These are phyloP conservation scores for Paspalum vaginatum DNA, from an alignment of 176 grass and related monocot genomes.

Conservation along the genomic window DNA sequence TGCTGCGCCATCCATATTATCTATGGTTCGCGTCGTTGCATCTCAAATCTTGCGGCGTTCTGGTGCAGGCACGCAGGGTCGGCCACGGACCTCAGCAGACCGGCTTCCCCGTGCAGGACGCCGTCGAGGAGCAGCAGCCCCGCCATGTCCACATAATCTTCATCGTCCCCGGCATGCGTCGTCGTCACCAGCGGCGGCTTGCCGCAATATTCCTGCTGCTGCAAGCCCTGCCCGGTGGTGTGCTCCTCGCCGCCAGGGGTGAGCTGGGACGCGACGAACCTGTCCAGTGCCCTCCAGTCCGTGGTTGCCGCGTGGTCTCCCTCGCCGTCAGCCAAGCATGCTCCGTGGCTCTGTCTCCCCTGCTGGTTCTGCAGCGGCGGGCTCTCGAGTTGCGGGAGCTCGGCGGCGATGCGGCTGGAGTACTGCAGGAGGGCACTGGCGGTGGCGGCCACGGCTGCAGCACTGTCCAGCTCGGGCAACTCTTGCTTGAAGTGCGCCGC, in stretches of 20 bases:
- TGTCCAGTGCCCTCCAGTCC: constrained; percentile 66
- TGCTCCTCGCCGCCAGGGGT: constrained; percentile 32
- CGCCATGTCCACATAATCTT: constrained; percentile 33
- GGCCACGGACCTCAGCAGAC: constrained; percentile 34
- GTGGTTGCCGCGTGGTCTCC: constrained; percentile 17
- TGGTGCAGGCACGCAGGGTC: constrained; percentile 5
- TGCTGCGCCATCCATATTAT: background rate
- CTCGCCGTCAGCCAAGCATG: background rate
- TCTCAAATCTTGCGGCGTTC: background rate
- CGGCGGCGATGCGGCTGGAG: constrained; percentile 36
- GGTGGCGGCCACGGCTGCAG: background rate
- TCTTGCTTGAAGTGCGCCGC: constrained; percentile 44
- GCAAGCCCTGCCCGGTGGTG: background rate
- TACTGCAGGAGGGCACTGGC: constrained; percentile 40
- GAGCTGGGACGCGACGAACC: constrained; percentile 72
- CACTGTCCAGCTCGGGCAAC: constrained; percentile 12
- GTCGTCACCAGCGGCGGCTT: background rate
- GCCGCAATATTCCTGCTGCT: background rate
- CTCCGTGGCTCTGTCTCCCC: background rate
- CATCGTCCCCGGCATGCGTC: background rate
- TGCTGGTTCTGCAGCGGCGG: constrained; percentile 34
- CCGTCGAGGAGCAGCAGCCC: constrained; percentile 37
- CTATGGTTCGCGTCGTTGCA: background rate
- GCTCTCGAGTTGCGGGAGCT: constrained; percentile 63
- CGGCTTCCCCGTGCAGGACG: constrained; percentile 18